Evolutionary conservation across 306 rosid species (phyloP).

Genomic region (Aeschynomene evenia): DNA sequence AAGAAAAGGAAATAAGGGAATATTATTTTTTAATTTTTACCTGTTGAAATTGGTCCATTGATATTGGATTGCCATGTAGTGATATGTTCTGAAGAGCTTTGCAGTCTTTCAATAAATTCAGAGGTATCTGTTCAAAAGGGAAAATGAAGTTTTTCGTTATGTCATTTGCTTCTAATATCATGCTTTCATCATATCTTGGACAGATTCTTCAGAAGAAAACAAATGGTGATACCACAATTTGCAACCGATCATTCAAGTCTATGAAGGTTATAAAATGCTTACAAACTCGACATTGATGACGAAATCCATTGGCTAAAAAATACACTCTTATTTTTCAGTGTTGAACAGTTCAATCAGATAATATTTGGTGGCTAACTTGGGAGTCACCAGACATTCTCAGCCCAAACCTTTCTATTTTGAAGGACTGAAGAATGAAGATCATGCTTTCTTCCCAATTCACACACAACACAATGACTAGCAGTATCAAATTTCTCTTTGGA

Average conservation of each 20-base stretch:
- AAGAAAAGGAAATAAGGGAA: not conserved
- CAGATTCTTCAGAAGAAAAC: conserved; percentile 1
- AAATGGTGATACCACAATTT: not conserved
- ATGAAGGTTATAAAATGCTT: conserved; percentile 7
- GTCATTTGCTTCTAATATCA: conserved; percentile 15
- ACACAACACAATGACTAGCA: not conserved
- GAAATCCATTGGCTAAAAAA: conserved; percentile 8
- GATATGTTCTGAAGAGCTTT: conserved; percentile 86
- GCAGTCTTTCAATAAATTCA: conserved; percentile 77
- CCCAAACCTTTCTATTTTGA: not conserved
- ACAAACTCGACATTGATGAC: not conserved
- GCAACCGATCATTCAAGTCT: not conserved
- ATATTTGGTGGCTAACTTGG: not conserved
- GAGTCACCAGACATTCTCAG: not conserved
- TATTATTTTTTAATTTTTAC: conserved; percentile 44
- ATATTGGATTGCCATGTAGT: conserved; percentile 86
- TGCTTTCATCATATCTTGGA: not conserved
- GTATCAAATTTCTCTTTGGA: not conserved
- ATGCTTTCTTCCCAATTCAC: not conserved
- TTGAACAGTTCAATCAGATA: not conserved
- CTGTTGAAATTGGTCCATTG: conserved; percentile 94
- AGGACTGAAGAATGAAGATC: not conserved
- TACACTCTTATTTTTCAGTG: not conserved
- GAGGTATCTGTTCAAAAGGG: conserved; percentile 59
- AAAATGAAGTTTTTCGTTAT: conserved; percentile 1